A percentile compares a stretch with the other conserved stretches of the same genome.
phyloP scores from a whole-genome alignment of 768 basidiomycete genomes.

The Termitomyces sp. region DNA sequence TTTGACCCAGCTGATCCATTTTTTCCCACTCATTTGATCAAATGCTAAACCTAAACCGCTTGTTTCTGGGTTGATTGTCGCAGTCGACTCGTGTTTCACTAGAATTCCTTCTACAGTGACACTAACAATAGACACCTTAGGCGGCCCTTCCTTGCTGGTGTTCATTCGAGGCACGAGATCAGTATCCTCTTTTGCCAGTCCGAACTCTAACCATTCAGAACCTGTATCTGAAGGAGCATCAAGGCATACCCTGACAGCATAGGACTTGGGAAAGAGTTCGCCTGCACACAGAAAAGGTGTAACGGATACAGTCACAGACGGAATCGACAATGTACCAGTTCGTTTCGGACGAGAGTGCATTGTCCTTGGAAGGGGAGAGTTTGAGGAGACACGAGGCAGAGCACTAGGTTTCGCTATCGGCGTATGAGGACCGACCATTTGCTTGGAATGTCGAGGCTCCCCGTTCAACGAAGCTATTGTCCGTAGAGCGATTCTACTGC shows the following conservation, averaged over 20 bases:
- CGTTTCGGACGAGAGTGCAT: slow-evolving; percentile 27
- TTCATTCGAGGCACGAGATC: slow-evolving; percentile 9
- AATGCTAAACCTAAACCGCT: slow-evolving; percentile 34
- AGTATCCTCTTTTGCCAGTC: slow-evolving; percentile 42
- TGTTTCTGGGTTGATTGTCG: slow-evolving; percentile 30
- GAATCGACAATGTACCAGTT: slow-evolving; percentile 57
- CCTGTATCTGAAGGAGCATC: slow-evolving; percentile 53
- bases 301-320: slow-evolving; percentile 47
- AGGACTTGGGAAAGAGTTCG: slow-evolving; percentile 32
- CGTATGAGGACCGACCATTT: slow-evolving; percentile 26
- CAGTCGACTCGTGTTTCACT: slow-evolving; percentile 51
- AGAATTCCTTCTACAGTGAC: slow-evolving; percentile 63
- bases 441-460: slow-evolving; percentile 18
- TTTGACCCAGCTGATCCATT: slow-evolving; percentile 64
- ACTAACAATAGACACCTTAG: slow-evolving; percentile 48
- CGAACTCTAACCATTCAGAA: slow-evolving; percentile 75
- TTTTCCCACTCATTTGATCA: slow-evolving; percentile 47
- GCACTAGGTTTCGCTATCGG: slow-evolving; percentile 25
- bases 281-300: slow-evolving; percentile 39
- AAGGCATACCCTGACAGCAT: slow-evolving; percentile 54
- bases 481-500: slow-evolving; percentile 52
- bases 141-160: slow-evolving; percentile 20
- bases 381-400: slow-evolving; percentile 22
- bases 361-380: slow-evolving; percentile 19
- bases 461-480: slow-evolving; percentile 20